Conservation (phyloP, 257 asterid species). For the Asclepias syriaca region DNA sequence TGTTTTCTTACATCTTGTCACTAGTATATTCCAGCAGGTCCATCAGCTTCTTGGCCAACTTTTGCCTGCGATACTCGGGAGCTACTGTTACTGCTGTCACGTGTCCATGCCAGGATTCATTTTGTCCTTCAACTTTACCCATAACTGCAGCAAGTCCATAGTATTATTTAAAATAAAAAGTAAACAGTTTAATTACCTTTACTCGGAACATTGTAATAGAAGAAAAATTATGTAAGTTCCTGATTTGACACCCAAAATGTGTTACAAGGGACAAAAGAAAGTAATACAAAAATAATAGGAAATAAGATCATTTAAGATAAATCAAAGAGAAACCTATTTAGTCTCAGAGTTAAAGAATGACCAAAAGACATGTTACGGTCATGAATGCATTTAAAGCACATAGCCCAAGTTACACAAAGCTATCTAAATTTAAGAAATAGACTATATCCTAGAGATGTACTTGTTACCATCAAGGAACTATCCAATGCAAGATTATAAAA, state of each 20-base stretch:
- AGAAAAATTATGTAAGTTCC: background rate
- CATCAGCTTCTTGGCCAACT: constrained; percentile 94
- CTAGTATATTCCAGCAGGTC: constrained; percentile 81
- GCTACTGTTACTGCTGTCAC: constrained; percentile 95
- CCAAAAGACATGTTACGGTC: background rate
- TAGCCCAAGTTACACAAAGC: background rate
- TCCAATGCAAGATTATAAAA: background rate
- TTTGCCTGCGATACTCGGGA: constrained; percentile 91
- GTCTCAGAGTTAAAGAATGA: background rate
- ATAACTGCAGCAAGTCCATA: constrained; percentile 45
- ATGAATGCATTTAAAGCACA: background rate
- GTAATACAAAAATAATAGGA: background rate
- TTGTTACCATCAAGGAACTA: background rate
- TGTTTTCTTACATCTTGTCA: constrained; percentile 68
- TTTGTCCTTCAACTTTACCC: constrained; percentile 99
- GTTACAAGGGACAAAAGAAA: background rate
- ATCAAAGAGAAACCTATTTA: background rate
- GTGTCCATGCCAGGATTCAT: constrained; percentile 99
- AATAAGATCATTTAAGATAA: background rate
- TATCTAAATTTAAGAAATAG: background rate
- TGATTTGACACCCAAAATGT: background rate
- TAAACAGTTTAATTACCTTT: background rate
- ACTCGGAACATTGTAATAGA: background rate
- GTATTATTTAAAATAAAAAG: background rate
- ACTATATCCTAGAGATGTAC: background rate